Base-by-base conservation (phyloP, 2,329 filamentous ascomycete genomes). In the Nannizzia gypsea region DNA sequence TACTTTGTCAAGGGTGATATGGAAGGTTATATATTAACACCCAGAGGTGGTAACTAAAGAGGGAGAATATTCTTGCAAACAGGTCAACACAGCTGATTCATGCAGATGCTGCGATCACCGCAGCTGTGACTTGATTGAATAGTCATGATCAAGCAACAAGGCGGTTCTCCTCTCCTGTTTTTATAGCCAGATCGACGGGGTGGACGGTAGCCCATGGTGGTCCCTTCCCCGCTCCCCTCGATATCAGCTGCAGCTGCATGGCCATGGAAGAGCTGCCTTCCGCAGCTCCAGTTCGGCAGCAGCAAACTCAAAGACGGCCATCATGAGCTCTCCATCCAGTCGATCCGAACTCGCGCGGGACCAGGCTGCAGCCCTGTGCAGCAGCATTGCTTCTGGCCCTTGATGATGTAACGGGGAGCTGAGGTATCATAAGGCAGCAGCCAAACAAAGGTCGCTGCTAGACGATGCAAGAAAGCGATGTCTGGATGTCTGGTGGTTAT, bases 171-270 rank as follows among this genome's bases (percentile, higher is more conserved):
- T 24, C 26, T 50, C 24, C 44, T 13, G 20, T 11, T 24, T 50
- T 50, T 26, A 50, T 50, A 50, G 44, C 26, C 22, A 50, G 44
- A 22, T 26, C 20, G 44, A 26, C 44, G 8, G 22, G 31, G 31
- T 8, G 31, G 31, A 36, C 31, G 31, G 8, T 13, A 26, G 44
- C 22, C 20, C 22, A 50, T 50, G 5, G n/a, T 20, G 42, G 20
- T 46, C 42, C 17, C 42, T 17, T 22, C 42, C 42, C 42, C 42
- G n/a, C 42, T 22, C 17, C 20, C 20, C 8, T 46, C n/a, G n/a
- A 50, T 50, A 50, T 50, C 44, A 50, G 44, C 20, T 50, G 44
- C 44, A 50, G 44, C 20, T 50, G 44, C 44, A 50, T n/a, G 44
- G 44, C 20, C 44, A 26, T 48, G 3, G 44, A 48, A 26, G 44